Evolutionary conservation across 2,329 filamentous ascomycete species (phyloP), one percentile per base, ranked within the genome.

Genomic region (Claviceps pusilla): DNA sequence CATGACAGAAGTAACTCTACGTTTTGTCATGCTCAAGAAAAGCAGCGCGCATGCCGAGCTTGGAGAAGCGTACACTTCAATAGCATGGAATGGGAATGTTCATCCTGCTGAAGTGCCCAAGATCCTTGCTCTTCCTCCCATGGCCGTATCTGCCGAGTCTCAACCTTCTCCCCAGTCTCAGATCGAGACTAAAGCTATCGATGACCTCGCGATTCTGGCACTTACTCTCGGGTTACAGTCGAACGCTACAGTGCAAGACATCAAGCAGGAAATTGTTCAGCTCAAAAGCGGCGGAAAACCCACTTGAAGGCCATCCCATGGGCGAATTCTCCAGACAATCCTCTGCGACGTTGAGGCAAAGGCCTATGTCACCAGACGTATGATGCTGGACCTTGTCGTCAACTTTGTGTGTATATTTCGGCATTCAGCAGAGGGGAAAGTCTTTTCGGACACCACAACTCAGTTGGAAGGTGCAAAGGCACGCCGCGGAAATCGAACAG

Each of bases 1-100:
- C 2, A 86, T 88, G 51, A 84, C 86, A 3, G 93, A 98, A 71
- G 91, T 97, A 9, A 81, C 86, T 54, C 73, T 98, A 51, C 79
- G 93, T 7, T 97, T 97, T 65, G 83, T 77, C 33, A 86, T 95
- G 53, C 71, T 95, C 52, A 64, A 62, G 54, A 65, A 65, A 50
- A 59, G 57, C 51, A 57, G 55, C 24, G 57, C 58, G 31, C 57
- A 58, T 33, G 52, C 16, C 28, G 53, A 52, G 45, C 59, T 50
- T 52, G 59, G 55, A 16, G 55, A 55, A n/a, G 47, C 48, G 16
- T 53, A 51, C 28, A 53, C 54, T 4, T 55, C 58, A n/a, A 50
- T 60, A 33, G 51, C 53, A 19, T 60, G 59, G 59, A 54, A 56
- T 48, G 50, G 50, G 0, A 53, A 54, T 14, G 42, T 57, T 37